These are phyloP conservation scores for Gilbertella persicaria DNA, from an alignment of 371 early-diverging fungal species.

Conservation along the genomic window DNA sequence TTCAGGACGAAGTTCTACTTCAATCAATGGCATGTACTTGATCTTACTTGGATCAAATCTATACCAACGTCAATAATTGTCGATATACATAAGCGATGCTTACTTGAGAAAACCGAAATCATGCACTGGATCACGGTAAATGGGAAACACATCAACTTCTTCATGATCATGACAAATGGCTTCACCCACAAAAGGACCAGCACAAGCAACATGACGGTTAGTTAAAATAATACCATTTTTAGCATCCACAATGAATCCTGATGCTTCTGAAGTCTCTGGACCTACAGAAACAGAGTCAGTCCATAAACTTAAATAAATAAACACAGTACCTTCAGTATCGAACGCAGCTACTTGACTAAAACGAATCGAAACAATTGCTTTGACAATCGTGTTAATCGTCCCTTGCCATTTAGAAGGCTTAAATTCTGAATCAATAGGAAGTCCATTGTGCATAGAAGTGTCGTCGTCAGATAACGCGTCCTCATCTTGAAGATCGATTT, in stretches of 20 bases:
- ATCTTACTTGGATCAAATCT: constrained; percentile 74
- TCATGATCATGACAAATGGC: constrained; percentile 91
- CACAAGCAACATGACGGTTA: constrained; percentile 91
- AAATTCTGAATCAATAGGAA: constrained; percentile 18
- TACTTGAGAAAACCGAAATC: constrained; percentile 67
- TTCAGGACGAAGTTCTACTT: constrained; percentile 80
- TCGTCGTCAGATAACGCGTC: constrained; percentile 12
- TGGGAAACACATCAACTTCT: constrained; percentile 83
- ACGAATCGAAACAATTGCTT: constrained; percentile 76
- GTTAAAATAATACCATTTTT: constrained; percentile 85
- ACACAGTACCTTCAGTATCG: constrained; percentile 77
- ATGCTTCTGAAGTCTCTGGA: constrained; percentile 64
- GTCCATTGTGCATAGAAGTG: constrained; percentile 10
- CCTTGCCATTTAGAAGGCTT: constrained; percentile 58
- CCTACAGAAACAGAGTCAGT: constrained; percentile 18
- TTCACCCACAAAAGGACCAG: constrained; percentile 90
- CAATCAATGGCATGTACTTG: constrained; percentile 79
- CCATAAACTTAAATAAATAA: not conserved
- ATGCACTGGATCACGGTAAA: constrained; percentile 86
- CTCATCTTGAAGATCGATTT: constrained; percentile 19
- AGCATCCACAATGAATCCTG: constrained; percentile 95
- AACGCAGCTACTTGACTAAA: constrained; percentile 78
- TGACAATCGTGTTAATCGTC: constrained; percentile 69
- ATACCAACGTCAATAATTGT: not conserved
- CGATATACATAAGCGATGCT: not conserved